A percentile compares a stretch with the other conserved stretches of the same genome.
These are phyloP conservation scores for Cyclanthera cordifolia DNA, from an alignment of 306 rosid genomes.

Conservation along the genomic window DNA sequence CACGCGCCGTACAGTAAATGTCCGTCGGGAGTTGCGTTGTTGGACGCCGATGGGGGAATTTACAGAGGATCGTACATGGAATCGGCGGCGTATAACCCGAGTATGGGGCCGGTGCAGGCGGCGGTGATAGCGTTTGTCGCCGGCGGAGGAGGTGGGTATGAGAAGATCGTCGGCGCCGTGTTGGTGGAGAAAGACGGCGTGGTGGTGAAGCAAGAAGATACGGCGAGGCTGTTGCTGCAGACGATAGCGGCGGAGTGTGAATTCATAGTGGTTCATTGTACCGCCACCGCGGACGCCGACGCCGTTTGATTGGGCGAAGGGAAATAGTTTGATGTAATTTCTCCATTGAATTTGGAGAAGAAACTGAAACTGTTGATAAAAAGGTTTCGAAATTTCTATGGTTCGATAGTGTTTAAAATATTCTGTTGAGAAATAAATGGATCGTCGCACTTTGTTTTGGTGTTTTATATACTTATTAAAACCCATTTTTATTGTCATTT, in stretches of 20 bases:
- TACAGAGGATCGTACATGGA: slow-evolving; percentile 65
- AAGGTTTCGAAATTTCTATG: no score
- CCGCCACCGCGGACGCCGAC: background rate
- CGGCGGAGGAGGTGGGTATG: slow-evolving; percentile 42
- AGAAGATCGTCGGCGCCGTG: slow-evolving; percentile 40
- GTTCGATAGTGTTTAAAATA: background rate
- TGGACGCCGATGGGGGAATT: slow-evolving; percentile 37
- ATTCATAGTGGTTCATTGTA: slow-evolving; percentile 31
- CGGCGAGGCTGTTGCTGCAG: slow-evolving; percentile 44
- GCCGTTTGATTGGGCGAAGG: background rate
- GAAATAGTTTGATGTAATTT: background rate
- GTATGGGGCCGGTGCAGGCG: slow-evolving; percentile 70
- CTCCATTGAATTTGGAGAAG: background rate
- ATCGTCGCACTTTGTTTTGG: no score
- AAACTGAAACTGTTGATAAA: background rate
- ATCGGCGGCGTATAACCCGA: slow-evolving; percentile 87
- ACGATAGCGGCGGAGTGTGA: slow-evolving; percentile 38
- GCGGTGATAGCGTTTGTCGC: slow-evolving; percentile 65
- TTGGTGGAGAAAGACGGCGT: slow-evolving; percentile 68
- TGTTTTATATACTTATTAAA: no score
- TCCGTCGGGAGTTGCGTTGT: slow-evolving; percentile 66
- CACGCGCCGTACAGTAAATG: slow-evolving; percentile 77
- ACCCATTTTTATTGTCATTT: no score
- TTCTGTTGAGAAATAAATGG: background rate
- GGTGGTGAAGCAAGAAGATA: slow-evolving; percentile 44